Conservation (phyloP, 192 early-diverging fungal species). For the Mortierella alpina region DNA sequence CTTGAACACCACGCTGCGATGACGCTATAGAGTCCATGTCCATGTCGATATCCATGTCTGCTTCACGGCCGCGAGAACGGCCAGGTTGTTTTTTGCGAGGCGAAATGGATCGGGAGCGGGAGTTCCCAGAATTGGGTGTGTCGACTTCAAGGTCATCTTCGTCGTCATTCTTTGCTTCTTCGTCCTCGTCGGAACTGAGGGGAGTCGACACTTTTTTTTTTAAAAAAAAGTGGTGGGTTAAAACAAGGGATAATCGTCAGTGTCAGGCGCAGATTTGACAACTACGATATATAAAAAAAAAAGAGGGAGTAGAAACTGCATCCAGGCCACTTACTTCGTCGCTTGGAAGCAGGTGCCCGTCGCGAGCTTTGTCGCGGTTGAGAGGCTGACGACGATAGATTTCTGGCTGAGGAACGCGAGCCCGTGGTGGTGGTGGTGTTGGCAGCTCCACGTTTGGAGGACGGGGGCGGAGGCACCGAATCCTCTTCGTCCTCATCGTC, state of each 20-base stretch:
- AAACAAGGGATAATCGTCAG: no score
- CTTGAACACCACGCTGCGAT: conserved; percentile 11
- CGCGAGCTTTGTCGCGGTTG: no score
- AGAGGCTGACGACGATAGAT: not conserved
- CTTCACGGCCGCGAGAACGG: not conserved
- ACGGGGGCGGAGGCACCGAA: conserved; percentile 1
- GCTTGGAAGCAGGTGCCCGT: not conserved
- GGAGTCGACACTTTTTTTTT: conserved; percentile 24
- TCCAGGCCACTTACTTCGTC: not conserved
- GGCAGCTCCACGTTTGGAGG: not conserved
- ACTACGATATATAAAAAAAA: not conserved
- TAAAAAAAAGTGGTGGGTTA: not conserved
- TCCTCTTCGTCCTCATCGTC: conserved; percentile 14
- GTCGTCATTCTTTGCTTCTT: conserved; percentile 36
- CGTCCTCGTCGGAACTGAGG: conserved; percentile 30
- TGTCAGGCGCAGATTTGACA: no score
- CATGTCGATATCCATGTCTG: conserved; percentile 19
- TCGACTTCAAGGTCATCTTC: conserved; percentile 27
- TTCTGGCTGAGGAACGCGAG: conserved; percentile 1
- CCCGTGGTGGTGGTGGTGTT: not conserved
- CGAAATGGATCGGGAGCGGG: conserved; percentile 15
- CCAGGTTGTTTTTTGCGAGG: conserved; percentile 23
- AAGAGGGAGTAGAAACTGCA: not conserved
- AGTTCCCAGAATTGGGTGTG: conserved; percentile 1
- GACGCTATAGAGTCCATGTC: conserved; percentile 24